phyloP scores from a whole-genome alignment of 345 rosid genomes.

The Jatropha curcas region DNA sequence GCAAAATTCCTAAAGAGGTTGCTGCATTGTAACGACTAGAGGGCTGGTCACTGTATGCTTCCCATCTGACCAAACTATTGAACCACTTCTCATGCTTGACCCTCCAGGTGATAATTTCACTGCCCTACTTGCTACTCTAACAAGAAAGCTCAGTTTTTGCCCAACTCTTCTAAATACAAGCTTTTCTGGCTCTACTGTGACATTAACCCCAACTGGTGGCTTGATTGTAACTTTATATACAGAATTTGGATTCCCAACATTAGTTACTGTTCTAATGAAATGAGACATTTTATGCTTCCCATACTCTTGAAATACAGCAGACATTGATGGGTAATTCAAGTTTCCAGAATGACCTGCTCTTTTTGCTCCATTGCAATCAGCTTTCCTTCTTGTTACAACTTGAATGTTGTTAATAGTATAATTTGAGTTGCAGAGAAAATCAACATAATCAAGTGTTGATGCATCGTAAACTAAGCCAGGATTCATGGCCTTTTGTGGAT shows the following conservation, averaged over 20 bases:
- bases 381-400: constrained; percentile 27
- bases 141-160: constrained; percentile 36
- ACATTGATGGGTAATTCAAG: constrained; percentile 35
- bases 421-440: constrained; percentile 37
- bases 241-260: constrained; percentile 28
- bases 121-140: constrained; percentile 14
- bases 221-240: constrained; percentile 23
- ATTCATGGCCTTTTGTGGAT: constrained; percentile 34
- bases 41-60: constrained; percentile 33
- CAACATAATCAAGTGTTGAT: constrained; percentile 27
- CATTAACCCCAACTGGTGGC: constrained; percentile 24
- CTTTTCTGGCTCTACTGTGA: constrained; percentile 25
- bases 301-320: constrained; percentile 33
- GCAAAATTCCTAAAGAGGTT: constrained; percentile 56
- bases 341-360: constrained; percentile 37
- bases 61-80: constrained; percentile 31
- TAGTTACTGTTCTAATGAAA: constrained; percentile 36
- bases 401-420: constrained; percentile 22
- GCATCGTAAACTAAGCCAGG: constrained; percentile 33
- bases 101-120: constrained; percentile 32
- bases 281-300: constrained; percentile 32
- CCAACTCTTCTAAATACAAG: constrained; percentile 32
- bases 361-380: constrained; percentile 34
- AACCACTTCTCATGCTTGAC: constrained; percentile 27
- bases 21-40: constrained; percentile 76